These are phyloP conservation scores for Candida corydali DNA, from an alignment of 805 yeast genomes.

Conservation along the genomic window DNA sequence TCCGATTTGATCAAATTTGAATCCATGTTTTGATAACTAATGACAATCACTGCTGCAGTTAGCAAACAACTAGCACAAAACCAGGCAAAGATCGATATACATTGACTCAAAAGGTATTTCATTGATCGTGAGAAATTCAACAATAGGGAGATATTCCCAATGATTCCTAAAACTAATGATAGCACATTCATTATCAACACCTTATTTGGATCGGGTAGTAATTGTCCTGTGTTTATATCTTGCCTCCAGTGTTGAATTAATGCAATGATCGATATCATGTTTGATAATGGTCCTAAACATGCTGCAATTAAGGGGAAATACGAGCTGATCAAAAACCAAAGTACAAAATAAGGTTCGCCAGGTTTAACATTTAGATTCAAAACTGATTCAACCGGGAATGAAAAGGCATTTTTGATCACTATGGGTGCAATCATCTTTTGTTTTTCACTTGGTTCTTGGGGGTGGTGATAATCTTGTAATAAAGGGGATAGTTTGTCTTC, in stretches of 20 bases:
- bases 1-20: slow-evolving; percentile 33
- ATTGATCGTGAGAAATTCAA: slow-evolving; percentile 62
- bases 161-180: slow-evolving; percentile 59
- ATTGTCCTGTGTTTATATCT: slow-evolving; percentile 17
- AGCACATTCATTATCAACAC: slow-evolving; percentile 56
- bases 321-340: slow-evolving; percentile 65
- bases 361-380: slow-evolving; percentile 30
- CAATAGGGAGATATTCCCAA: slow-evolving; percentile 65
- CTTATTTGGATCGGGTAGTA: slow-evolving; percentile 34
- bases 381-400: slow-evolving; percentile 29
- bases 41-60: slow-evolving; percentile 42
- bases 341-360: slow-evolving; percentile 31
- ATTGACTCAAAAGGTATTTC: slow-evolving; percentile 58
- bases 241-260: slow-evolving; percentile 66
- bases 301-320: slow-evolving; percentile 75
- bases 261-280: slow-evolving; percentile 68
- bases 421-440: slow-evolving; percentile 6
- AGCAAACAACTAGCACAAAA: slow-evolving; percentile 53
- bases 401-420: slow-evolving; percentile 26
- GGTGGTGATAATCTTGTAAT: slow-evolving; percentile 7
- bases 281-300: slow-evolving; percentile 75
- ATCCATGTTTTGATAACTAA: slow-evolving; percentile 13
- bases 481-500: slow-evolving; percentile 18
- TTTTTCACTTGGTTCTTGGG: background rate
- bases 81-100: slow-evolving; percentile 63